Conservation (phyloP, 805 yeast genomes). For the Yarrowia sp. region DNA sequence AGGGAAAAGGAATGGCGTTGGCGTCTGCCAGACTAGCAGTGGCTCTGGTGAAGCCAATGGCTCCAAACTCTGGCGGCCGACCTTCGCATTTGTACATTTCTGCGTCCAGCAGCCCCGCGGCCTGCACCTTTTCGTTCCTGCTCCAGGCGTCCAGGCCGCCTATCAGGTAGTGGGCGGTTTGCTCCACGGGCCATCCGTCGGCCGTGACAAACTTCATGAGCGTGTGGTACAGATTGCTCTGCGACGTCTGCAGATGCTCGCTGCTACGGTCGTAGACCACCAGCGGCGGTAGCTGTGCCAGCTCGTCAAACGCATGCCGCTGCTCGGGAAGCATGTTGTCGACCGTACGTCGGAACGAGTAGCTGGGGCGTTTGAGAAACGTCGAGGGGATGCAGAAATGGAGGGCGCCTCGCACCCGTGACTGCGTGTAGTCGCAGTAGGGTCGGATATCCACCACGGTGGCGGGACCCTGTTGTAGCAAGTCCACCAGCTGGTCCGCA, state of each 20-base stretch:
- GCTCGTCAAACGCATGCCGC: constrained; percentile 32
- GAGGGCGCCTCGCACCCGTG: constrained; percentile 59
- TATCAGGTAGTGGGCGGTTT: constrained; percentile 32
- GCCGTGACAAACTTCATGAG: constrained; percentile 36
- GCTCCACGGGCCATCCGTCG: constrained; percentile 30
- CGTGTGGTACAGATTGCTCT: constrained; percentile 34
- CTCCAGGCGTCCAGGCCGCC: constrained; percentile 34
- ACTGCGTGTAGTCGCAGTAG: constrained; percentile 63
- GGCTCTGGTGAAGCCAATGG: constrained; percentile 19
- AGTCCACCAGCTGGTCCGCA: constrained; percentile 1
- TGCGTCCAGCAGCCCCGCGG: neutral
- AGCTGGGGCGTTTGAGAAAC: constrained; percentile 69
- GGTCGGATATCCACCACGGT: constrained; percentile 72
- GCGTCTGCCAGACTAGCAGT: constrained; percentile 33
- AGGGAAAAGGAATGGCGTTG: constrained; percentile 31
- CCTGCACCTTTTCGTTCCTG: neutral
- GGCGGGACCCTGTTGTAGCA: neutral
- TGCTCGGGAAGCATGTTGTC: constrained; percentile 42
- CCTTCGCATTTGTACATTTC: constrained; percentile 10
- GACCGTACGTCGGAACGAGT: constrained; percentile 48
- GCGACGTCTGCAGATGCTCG: constrained; percentile 27
- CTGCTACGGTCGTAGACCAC: constrained; percentile 51
- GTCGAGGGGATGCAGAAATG: constrained; percentile 91
- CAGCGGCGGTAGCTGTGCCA: constrained; percentile 36
- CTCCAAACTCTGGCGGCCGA: constrained; percentile 20